Conservation (phyloP, 2,329 filamentous ascomycete species). For the Atkinsonella hypoxylon region DNA sequence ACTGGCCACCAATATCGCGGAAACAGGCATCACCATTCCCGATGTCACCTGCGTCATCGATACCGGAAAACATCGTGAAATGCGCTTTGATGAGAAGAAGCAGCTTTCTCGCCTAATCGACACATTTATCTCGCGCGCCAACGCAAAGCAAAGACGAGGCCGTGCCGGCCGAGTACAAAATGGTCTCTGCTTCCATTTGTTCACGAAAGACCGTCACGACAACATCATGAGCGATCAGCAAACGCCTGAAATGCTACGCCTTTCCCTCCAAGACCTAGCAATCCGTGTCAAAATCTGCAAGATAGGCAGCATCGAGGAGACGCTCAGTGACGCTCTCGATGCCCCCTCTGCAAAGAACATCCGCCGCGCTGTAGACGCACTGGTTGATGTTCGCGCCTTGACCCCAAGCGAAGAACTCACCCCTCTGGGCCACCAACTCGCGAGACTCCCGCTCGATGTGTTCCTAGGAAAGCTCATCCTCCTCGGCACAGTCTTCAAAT, state of each 20-base stretch:
- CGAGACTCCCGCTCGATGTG: slow-evolving; percentile 81
- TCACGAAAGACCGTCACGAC: slow-evolving; percentile 83
- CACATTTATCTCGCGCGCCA: slow-evolving; percentile 89
- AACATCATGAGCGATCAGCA: slow-evolving; percentile 79
- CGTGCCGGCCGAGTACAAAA: slow-evolving; percentile 92
- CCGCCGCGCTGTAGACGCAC: slow-evolving; percentile 77
- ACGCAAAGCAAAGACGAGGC: slow-evolving; percentile 88
- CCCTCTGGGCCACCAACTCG: slow-evolving; percentile 72
- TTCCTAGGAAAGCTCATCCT: slow-evolving; percentile 91
- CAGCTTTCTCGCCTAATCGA: slow-evolving; percentile 87
- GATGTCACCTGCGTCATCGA: slow-evolving; percentile 97
- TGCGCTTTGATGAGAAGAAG: slow-evolving; percentile 88
- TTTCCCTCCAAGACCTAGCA: slow-evolving; percentile 88
- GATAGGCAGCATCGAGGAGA: slow-evolving; percentile 84
- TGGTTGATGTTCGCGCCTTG: slow-evolving; percentile 85
- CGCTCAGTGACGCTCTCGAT: slow-evolving; percentile 76
- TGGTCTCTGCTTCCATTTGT: slow-evolving; percentile 90
- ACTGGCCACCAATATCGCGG: slow-evolving; percentile 92
- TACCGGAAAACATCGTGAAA: slow-evolving; percentile 92
- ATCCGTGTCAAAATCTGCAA: slow-evolving; percentile 97
- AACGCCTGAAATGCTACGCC: slow-evolving; percentile 87
- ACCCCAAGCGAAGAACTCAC: slow-evolving; percentile 75
- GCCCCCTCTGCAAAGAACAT: slow-evolving; percentile 88
- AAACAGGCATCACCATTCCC: slow-evolving; percentile 96
- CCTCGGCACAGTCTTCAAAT: slow-evolving; percentile 75